Evolutionary conservation across 1,139 yeast species (phyloP).

Genomic region (Lodderomyces jiufengensis): DNA sequence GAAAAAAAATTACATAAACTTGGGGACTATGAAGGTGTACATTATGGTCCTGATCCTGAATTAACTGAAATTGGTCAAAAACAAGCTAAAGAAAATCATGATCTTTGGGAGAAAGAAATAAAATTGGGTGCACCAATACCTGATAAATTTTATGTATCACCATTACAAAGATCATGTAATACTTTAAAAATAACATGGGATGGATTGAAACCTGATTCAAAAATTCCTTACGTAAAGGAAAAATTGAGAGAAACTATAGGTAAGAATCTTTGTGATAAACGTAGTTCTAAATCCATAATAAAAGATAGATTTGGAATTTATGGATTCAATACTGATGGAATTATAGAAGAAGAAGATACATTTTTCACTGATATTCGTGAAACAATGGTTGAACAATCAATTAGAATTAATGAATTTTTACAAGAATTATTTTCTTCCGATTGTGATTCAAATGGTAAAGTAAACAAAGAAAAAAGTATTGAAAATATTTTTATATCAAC

Average conservation of each 20-base stretch:
- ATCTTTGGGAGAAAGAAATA: slow-evolving; percentile 46
- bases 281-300: slow-evolving; percentile 37
- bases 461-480: slow-evolving; percentile 20
- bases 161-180: slow-evolving; percentile 61
- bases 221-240: slow-evolving; percentile 44
- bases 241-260: slow-evolving; percentile 67
- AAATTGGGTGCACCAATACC: slow-evolving; percentile 55
- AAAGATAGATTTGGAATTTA: slow-evolving; percentile 25
- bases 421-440: slow-evolving; percentile 47
- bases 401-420: slow-evolving; percentile 48
- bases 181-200: slow-evolving; percentile 62
- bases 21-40: slow-evolving; percentile 51
- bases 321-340: slow-evolving; percentile 39
- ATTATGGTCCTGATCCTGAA: slow-evolving; percentile 67
- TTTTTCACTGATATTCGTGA: slow-evolving; percentile 37
- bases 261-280: slow-evolving; percentile 61
- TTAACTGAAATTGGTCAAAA: slow-evolving; percentile 56
- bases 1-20: slow-evolving; percentile 53
- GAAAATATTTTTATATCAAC: slow-evolving; percentile 42
- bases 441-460: slow-evolving; percentile 23
- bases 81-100: slow-evolving; percentile 45
- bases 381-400: slow-evolving; percentile 42
- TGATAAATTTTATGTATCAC: slow-evolving; percentile 54
- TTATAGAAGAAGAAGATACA: slow-evolving; percentile 47
- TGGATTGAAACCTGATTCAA: slow-evolving; percentile 17